These are phyloP conservation scores for Cutaneotrichosporon arboriforme DNA, from an alignment of 1,284 basidiomycete species.

Conservation along the genomic window DNA sequence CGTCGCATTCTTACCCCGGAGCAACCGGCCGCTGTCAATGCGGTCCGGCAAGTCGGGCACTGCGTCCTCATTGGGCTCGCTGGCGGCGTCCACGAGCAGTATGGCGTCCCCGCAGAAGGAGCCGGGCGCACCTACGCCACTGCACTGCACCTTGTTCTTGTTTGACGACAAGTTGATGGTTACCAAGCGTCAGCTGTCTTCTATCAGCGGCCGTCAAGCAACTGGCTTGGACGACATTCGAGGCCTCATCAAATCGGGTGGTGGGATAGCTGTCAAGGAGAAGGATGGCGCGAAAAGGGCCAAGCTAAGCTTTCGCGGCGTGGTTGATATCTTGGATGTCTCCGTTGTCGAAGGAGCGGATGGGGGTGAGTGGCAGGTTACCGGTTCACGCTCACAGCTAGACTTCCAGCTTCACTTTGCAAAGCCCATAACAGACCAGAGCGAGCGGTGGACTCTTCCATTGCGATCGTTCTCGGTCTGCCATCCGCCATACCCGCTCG, in stretches of 20 bases:
- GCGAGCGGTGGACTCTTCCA: conserved; percentile 74
- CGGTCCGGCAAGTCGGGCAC: conserved; percentile 28
- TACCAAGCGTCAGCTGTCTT: conserved; percentile 72
- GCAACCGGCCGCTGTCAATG: conserved; percentile 24
- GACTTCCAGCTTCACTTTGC: conserved; percentile 82
- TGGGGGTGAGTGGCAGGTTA: conserved; percentile 55
- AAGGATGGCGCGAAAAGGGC: conserved; percentile 57
- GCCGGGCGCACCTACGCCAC: conserved; percentile 21
- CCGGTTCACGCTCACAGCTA: conserved; percentile 33
- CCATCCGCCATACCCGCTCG: conserved; percentile 60
- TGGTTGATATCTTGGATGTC: conserved; percentile 76
- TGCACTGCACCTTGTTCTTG: conserved; percentile 85
- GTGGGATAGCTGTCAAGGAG: conserved; percentile 43
- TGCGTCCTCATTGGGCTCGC: conserved; percentile 52
- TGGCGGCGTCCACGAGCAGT: conserved; percentile 49
- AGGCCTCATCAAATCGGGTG: conserved; percentile 59
- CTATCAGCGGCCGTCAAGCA: conserved; percentile 66
- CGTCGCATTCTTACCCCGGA: conserved; percentile 9
- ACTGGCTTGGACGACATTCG: conserved; percentile 82
- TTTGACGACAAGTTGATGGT: conserved; percentile 94
- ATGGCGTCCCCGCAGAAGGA: conserved; percentile 9
- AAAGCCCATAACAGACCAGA: conserved; percentile 69
- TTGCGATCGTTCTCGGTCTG: conserved; percentile 70
- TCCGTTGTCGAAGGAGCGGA: conserved; percentile 78
- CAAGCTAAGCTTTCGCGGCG: conserved; percentile 78